phyloP scores from a whole-genome alignment of 139 green algal species.

The Asterochloris sp. region DNA sequence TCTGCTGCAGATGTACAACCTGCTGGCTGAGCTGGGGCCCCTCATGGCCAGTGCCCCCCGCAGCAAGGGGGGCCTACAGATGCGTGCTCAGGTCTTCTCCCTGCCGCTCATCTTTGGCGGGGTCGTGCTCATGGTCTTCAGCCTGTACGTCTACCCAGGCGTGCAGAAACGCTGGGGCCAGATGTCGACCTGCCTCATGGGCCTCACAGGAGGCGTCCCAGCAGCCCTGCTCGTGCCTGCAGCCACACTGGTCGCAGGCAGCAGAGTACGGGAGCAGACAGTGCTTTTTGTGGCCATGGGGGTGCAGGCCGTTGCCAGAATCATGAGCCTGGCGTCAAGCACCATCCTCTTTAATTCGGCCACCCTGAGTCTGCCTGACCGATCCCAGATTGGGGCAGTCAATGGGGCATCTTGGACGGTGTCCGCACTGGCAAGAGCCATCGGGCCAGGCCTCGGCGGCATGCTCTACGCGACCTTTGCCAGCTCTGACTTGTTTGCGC shows the following conservation, averaged over 20 bases:
- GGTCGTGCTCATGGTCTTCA: slow-evolving; percentile 36
- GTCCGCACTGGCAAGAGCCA: background rate
- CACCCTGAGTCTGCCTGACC: background rate
- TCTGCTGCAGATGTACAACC: slow-evolving; percentile 30
- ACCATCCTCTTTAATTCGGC: slow-evolving; percentile 52
- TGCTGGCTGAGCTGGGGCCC: slow-evolving; percentile 53
- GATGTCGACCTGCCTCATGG: slow-evolving; percentile 7
- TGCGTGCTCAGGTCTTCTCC: slow-evolving; percentile 39
- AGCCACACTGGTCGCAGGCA: slow-evolving; percentile 17
- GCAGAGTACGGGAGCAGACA: background rate
- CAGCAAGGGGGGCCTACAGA: slow-evolving; percentile 44
- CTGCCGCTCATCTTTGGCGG: slow-evolving; percentile 50
- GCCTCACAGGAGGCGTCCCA: slow-evolving; percentile 24
- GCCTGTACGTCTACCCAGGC: slow-evolving; percentile 42
- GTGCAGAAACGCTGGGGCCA: slow-evolving; percentile 30
- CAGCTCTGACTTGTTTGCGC: background rate
- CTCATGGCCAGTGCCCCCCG: slow-evolving; percentile 51
- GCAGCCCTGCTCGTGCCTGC: slow-evolving; percentile 34
- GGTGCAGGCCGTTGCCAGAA: slow-evolving; percentile 9
- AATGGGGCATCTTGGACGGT: background rate
- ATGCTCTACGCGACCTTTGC: background rate
- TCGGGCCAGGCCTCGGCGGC: background rate
- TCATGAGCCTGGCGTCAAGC: slow-evolving; percentile 27
- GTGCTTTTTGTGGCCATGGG: slow-evolving; percentile 23
- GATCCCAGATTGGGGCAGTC: background rate